Evolutionary conservation across 1,284 basidiomycete species (phyloP).

Genomic region (Puccinia hordei): DNA sequence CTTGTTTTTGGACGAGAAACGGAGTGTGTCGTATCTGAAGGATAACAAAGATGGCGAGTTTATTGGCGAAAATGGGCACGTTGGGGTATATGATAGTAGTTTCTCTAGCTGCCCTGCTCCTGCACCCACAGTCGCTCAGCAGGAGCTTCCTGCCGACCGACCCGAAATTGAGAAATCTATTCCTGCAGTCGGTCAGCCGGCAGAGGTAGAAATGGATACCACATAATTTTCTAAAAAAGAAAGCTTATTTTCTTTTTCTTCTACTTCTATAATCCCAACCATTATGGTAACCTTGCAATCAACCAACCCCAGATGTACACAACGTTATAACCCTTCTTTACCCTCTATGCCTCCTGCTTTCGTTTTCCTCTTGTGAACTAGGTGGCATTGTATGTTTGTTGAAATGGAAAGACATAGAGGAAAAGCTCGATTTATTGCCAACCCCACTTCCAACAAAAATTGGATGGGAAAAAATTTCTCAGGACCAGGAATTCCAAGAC

Average conservation of each 20-base stretch:
- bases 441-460: too few species aligned
- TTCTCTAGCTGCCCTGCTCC: background rate
- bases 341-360: background rate
- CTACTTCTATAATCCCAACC: background rate
- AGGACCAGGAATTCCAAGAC: too few species aligned
- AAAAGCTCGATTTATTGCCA: too few species aligned
- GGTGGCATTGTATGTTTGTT: too few species aligned
- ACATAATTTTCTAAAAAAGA: background rate
- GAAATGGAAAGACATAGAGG: too few species aligned
- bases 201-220: background rate
- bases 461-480: too few species aligned
- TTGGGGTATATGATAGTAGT: background rate
- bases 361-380: too few species aligned
- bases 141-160: too few species aligned
- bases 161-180: background rate
- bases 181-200: background rate
- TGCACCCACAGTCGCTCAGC: background rate
- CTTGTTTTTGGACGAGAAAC: constrained; percentile 87
- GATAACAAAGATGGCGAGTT: constrained; percentile 59
- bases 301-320: background rate
- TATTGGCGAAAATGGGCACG: constrained; percentile 42
- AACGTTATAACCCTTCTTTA: background rate
- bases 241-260: background rate
- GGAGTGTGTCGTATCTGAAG: constrained; percentile 84
- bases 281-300: too few species aligned